These are phyloP conservation scores for Rhizopus sp. DNA, from an alignment of 371 early-diverging fungal species.

Conservation along the genomic window DNA sequence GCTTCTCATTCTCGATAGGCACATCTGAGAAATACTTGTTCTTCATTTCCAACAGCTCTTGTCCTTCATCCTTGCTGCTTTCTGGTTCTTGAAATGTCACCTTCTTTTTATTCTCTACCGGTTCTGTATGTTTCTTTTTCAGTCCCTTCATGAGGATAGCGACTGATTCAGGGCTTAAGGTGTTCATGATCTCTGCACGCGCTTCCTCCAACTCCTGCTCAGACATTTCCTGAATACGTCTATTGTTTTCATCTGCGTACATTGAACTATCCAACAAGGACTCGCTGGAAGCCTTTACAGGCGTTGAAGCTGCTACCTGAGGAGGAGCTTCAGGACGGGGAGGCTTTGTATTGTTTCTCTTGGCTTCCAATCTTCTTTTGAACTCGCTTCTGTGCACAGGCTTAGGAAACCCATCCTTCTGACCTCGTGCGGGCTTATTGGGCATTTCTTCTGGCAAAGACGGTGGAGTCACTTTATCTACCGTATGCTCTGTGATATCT, in stretches of 20 bases:
- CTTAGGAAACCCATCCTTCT: conserved; percentile 55
- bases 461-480: conserved; percentile 30
- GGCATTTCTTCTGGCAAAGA: conserved; percentile 15
- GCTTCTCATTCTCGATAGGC: conserved; percentile 64
- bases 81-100: conserved; percentile 1
- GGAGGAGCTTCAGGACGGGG: conserved; percentile 22
- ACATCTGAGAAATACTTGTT: conserved; percentile 57
- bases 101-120: conserved; percentile 13
- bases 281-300: conserved; percentile 6
- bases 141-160: conserved; percentile 43
- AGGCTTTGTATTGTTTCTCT: conserved; percentile 16
- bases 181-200: conserved; percentile 55
- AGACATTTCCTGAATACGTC: conserved; percentile 60
- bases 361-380: conserved; percentile 33
- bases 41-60: conserved; percentile 56
- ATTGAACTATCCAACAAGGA: background rate
- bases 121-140: conserved; percentile 17
- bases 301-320: conserved; percentile 3
- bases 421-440: conserved; percentile 24
- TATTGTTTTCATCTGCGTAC: conserved; percentile 55
- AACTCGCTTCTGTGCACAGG: conserved; percentile 56
- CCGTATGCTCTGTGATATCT: conserved; percentile 50
- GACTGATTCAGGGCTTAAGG: conserved; percentile 58
- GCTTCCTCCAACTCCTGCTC: conserved; percentile 63
- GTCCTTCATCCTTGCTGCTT: conserved; percentile 39